Evolutionary conservation across 441 rosid genomes (phyloP).

Genomic region (Populus trichocarpa): DNA sequence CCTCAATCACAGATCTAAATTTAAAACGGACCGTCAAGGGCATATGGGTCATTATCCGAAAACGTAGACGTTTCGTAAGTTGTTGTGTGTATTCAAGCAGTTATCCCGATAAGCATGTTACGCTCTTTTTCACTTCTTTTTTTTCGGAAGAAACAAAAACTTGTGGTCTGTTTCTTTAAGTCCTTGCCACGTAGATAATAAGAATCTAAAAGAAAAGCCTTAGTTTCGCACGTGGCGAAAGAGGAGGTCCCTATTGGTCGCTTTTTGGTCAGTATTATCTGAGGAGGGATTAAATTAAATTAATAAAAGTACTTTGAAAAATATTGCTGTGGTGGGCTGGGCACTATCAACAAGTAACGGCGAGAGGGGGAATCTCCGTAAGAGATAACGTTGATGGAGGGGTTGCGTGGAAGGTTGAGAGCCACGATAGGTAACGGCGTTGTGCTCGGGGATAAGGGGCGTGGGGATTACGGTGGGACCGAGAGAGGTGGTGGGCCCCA

Average conservation of each 20-base stretch:
- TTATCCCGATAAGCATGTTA: slow-evolving; percentile 26
- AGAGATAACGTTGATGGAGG: slow-evolving; percentile 17
- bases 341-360: slow-evolving; percentile 10
- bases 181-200: slow-evolving; percentile 28
- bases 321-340: not conserved
- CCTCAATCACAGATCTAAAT: not conserved
- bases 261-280: slow-evolving; percentile 33
- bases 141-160: not conserved
- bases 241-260: slow-evolving; percentile 19
- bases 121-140: not conserved
- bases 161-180: slow-evolving; percentile 4
- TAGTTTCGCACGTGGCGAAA: slow-evolving; percentile 30
- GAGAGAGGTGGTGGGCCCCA: slow-evolving; percentile 18
- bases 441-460: slow-evolving; percentile 4
- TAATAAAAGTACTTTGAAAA: not conserved
- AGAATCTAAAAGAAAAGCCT: not conserved
- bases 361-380: slow-evolving; percentile 27
- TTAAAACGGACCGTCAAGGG: not conserved
- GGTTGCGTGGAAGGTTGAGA: slow-evolving; percentile 14
- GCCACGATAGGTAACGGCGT: slow-evolving; percentile 26
- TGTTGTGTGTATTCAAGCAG: not conserved
- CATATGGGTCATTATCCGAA: slow-evolving; percentile 7
- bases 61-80: not conserved
- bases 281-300: not conserved
- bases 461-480: slow-evolving; percentile 22